A percentile compares a stretch with the other conserved stretches of the same genome.
phyloP scores from a whole-genome alignment of 495 filamentous ascomycete species.

The Xylaria telfairii region DNA sequence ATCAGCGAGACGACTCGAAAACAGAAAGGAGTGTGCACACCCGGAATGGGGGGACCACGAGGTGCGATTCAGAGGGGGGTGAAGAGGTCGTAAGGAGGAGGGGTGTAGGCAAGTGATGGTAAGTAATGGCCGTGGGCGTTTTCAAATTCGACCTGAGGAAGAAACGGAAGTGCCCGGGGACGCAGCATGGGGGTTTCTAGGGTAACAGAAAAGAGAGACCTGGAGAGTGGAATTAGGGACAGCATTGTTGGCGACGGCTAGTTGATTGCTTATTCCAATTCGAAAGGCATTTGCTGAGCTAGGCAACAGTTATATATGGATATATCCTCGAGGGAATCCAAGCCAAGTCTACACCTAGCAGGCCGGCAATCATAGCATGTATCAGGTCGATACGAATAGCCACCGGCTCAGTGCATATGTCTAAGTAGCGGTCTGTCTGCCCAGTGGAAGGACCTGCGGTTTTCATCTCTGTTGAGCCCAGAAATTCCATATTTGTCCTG shows the following conservation, averaged over 20 bases:
- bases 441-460: not conserved
- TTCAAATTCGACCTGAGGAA: not conserved
- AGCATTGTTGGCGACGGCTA: not conserved
- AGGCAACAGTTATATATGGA: not conserved
- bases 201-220: not conserved
- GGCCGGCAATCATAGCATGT: not conserved
- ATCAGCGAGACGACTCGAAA: not conserved
- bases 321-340: not conserved
- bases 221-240: not conserved
- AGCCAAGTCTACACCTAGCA: not conserved
- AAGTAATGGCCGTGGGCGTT: not conserved
- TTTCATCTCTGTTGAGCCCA: not conserved
- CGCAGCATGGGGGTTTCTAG: not conserved
- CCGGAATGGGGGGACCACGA: not conserved
- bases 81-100: slow-evolving; percentile 4
- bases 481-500: not conserved
- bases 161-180: not conserved
- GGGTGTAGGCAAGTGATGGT: not conserved
- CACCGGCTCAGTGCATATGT: not conserved
- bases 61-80: not conserved
- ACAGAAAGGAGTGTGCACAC: not conserved
- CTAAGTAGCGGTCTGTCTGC: not conserved
- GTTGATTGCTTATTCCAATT: not conserved
- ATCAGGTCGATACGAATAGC: not conserved
- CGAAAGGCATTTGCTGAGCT: not conserved